Percentiles rank a stretch among this genome's conserved stretches.
phyloP scores from a whole-genome alignment of 352 stramenopile species.

The Phytophthora tubulina region DNA sequence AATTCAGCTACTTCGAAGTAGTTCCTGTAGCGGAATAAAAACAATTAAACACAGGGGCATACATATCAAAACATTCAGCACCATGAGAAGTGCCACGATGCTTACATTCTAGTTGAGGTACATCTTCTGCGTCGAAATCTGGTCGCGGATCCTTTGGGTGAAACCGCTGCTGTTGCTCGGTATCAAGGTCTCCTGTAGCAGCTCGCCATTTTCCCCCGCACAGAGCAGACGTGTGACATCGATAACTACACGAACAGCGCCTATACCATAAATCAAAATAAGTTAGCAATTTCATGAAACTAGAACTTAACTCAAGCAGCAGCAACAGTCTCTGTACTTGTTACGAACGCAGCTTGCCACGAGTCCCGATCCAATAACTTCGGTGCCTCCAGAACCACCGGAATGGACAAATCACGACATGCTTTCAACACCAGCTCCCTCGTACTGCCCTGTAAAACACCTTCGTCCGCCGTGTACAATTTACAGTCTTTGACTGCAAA shows the following conservation, averaged over 20 bases:
- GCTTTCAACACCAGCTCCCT: slow-evolving; percentile 70
- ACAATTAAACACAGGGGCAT: neutral
- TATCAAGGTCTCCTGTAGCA: no score
- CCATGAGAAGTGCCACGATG: neutral
- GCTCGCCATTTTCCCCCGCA: no score
- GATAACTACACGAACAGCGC: slow-evolving; percentile 40
- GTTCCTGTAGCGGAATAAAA: neutral
- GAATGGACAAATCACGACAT: slow-evolving; percentile 66
- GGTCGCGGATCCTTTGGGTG: slow-evolving; percentile 35
- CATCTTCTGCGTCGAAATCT: slow-evolving; percentile 32
- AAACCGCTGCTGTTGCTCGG: slow-evolving; percentile 27
- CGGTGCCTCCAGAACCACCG: slow-evolving; percentile 62
- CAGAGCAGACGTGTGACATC: slow-evolving; percentile 39
- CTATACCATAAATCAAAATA: slow-evolving; percentile 17
- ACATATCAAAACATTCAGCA: neutral
- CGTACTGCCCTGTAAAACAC: slow-evolving; percentile 68
- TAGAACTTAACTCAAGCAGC: neutral
- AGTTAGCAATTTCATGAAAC: neutral
- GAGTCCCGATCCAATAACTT: slow-evolving; percentile 54
- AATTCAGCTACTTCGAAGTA: neutral
- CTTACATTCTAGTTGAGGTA: slow-evolving; percentile 28
- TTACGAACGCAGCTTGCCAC: slow-evolving; percentile 82
- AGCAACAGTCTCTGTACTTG: slow-evolving; percentile 47
- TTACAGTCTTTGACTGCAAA: slow-evolving; percentile 50
- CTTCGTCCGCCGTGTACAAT: slow-evolving; percentile 57